Percentiles rank a stretch among this genome's conserved stretches.
phyloP scores from a whole-genome alignment of 257 asterid species.

The Cruciata laevipes region DNA sequence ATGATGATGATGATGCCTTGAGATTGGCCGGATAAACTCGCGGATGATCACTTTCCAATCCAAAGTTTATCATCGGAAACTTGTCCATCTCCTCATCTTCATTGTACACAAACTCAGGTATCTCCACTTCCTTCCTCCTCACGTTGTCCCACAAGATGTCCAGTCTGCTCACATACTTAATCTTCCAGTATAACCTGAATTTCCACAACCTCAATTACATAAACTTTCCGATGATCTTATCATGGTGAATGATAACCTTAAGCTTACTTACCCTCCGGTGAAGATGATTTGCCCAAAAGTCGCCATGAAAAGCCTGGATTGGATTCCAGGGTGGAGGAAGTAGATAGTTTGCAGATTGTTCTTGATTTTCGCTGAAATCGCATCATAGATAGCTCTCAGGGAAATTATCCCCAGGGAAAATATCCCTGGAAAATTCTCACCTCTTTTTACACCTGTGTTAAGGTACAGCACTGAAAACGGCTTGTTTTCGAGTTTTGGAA shows the following conservation, averaged over 20 bases:
- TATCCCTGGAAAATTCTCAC: slow-evolving; percentile 65
- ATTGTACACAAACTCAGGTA: slow-evolving; percentile 75
- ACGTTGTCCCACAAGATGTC: slow-evolving; percentile 61
- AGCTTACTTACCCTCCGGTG: slow-evolving; percentile 38
- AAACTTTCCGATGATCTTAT: neutral
- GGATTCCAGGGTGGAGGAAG: slow-evolving; percentile 75
- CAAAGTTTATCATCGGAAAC: slow-evolving; percentile 43
- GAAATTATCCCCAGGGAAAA: slow-evolving; percentile 56
- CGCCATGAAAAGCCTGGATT: slow-evolving; percentile 71
- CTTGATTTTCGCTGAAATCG: slow-evolving; percentile 39
- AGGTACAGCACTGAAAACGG: slow-evolving; percentile 64
- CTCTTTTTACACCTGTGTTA: slow-evolving; percentile 47
- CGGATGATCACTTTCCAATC: slow-evolving; percentile 80
- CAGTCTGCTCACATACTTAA: slow-evolving; percentile 53
- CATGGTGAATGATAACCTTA: neutral
- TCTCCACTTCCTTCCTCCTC: slow-evolving; percentile 47
- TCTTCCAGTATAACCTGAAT: slow-evolving; percentile 52
- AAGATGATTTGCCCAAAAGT: slow-evolving; percentile 62
- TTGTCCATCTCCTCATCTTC: slow-evolving; percentile 59
- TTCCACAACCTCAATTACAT: neutral
- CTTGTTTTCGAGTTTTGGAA: slow-evolving; percentile 31
- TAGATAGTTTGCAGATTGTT: slow-evolving; percentile 47
- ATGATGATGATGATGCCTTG: neutral
- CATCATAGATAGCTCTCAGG: slow-evolving; percentile 40
- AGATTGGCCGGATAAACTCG: slow-evolving; percentile 25